Evolutionary conservation across 495 filamentous ascomycete species (phyloP).

Genomic region (Hypoxylon rickii): DNA sequence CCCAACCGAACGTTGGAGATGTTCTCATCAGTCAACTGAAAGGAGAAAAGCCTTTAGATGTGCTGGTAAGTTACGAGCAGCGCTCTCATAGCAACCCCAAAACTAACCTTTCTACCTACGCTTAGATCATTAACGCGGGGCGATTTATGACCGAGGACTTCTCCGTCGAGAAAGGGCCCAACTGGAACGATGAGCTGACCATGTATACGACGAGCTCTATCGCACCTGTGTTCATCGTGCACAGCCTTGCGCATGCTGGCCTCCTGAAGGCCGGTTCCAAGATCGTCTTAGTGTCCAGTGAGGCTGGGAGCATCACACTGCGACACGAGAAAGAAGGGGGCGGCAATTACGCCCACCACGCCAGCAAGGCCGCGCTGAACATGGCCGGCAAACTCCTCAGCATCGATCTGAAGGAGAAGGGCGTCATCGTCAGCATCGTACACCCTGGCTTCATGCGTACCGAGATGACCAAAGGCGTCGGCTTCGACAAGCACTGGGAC

Average conservation of each 20-base stretch:
- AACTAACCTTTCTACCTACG: conserved; percentile 5
- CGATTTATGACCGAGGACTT: conserved; percentile 66
- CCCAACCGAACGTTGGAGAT: conserved; percentile 40
- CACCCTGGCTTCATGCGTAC: conserved; percentile 80
- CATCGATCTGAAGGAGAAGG: conserved; percentile 66
- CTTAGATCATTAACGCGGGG: conserved; percentile 65
- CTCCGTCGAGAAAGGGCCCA: conserved; percentile 61
- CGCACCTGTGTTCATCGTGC: conserved; percentile 68
- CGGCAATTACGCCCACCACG: conserved; percentile 76
- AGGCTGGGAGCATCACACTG: conserved; percentile 70
- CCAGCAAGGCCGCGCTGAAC: conserved; percentile 71
- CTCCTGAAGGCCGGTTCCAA: conserved; percentile 58
- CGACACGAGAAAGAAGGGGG: conserved; percentile 70
- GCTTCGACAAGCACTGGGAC: conserved; percentile 74
- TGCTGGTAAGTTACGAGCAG: conserved; percentile 44
- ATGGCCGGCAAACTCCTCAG: conserved; percentile 75
- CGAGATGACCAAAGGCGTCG: conserved; percentile 71
- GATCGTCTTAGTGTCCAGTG: conserved; percentile 67
- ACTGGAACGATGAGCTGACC: conserved; percentile 66
- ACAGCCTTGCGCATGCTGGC: conserved; percentile 59
- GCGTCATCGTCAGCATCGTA: conserved; percentile 66
- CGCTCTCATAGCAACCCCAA: background rate
- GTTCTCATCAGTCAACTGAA: conserved; percentile 52
- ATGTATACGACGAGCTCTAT: conserved; percentile 76
- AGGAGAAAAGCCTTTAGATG: conserved; percentile 51